Percentiles rank a stretch among this genome's conserved stretches.
Conservation (phyloP, 306 rosid genomes). For the Cicer judaicum region DNA sequence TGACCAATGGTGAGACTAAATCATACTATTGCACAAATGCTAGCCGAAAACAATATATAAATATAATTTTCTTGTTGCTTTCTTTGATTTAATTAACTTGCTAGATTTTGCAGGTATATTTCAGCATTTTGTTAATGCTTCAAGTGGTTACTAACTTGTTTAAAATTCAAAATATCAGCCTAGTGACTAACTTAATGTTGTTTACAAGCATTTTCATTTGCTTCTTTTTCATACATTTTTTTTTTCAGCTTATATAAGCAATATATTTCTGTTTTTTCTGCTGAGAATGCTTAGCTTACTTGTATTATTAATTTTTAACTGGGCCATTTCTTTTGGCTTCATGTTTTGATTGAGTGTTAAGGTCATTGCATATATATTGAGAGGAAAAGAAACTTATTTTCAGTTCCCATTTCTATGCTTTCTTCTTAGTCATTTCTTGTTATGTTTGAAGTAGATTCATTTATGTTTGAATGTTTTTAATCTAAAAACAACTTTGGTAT, state of each 20-base stretch:
- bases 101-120: slow-evolving; percentile 44
- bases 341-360: not conserved
- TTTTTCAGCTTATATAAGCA: not conserved
- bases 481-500: no score
- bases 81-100: slow-evolving; percentile 15
- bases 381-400: slow-evolving; percentile 6
- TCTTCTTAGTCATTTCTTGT: not conserved
- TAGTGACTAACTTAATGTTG: not conserved
- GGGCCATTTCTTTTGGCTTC: not conserved
- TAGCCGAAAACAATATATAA: slow-evolving; percentile 4
- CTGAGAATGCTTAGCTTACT: not conserved
- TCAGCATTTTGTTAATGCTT: slow-evolving; percentile 16
- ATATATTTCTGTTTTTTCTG: slow-evolving; percentile 8
- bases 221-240: not conserved
- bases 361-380: not conserved
- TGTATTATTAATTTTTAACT: not conserved
- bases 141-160: not conserved
- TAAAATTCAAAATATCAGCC: not conserved
- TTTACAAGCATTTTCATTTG: slow-evolving; percentile 9
- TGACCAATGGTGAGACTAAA: slow-evolving; percentile 3
- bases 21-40: not conserved
- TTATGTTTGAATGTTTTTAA: no score
- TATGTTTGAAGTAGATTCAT: no score
- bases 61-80: not conserved
- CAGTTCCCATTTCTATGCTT: not conserved